Evolutionary conservation across 73 alveolate genomes (phyloP).

Genomic region (Blepharisma japonicum): DNA sequence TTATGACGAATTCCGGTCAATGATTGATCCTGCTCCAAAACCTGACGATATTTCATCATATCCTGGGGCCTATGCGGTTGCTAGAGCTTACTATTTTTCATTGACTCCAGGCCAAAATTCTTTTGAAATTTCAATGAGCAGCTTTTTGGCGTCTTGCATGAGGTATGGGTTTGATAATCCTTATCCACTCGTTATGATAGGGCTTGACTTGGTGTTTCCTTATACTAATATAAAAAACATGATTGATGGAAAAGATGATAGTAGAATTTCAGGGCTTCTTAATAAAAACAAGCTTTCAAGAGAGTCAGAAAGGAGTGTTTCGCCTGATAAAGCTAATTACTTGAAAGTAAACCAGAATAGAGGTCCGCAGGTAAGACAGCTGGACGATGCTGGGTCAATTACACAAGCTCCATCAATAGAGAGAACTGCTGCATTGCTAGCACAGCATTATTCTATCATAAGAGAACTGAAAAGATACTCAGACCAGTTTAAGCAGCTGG

Average conservation of each 20-base stretch:
- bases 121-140: background rate
- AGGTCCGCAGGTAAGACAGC: background rate
- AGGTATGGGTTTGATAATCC: constrained; percentile 11
- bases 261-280: background rate
- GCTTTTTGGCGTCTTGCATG: constrained; percentile 1
- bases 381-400: background rate
- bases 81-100: constrained; percentile 3
- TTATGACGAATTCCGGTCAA: constrained; percentile 45
- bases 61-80: background rate
- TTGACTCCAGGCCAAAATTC: background rate
- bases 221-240: background rate
- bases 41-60: too few species aligned
- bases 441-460: constrained; percentile 18
- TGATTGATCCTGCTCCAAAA: background rate
- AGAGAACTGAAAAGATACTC: background rate
- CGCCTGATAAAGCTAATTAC: background rate
- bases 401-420: too few species aligned
- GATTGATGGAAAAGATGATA: constrained; percentile 23
- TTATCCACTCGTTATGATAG: background rate
- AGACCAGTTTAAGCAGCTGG: background rate
- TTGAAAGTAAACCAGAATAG: background rate
- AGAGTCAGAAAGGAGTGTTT: too few species aligned
- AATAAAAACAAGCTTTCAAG: constrained; percentile 7
- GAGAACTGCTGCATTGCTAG: background rate
- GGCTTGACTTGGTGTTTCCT: background rate